A percentile compares a stretch with the other conserved stretches of the same genome.
phyloP scores from a whole-genome alignment of 768 basidiomycete species.

The Lentinula sp. region DNA sequence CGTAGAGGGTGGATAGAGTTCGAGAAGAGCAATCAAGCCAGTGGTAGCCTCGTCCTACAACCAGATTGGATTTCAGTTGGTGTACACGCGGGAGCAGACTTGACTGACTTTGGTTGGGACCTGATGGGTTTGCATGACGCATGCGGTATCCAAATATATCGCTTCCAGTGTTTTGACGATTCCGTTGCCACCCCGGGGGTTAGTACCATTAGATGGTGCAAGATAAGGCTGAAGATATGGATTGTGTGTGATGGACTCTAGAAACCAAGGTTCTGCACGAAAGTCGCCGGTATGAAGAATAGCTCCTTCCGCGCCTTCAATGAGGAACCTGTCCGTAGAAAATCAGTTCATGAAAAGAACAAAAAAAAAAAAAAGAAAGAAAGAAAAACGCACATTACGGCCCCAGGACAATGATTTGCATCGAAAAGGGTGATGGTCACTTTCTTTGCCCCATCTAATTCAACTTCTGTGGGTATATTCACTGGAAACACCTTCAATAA shows the following conservation, averaged over 20 bases:
- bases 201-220: slow-evolving; percentile 19
- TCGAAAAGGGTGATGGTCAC: slow-evolving; percentile 79
- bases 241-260: slow-evolving; percentile 62
- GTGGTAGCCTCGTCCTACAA: slow-evolving; percentile 56
- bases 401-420: slow-evolving; percentile 94
- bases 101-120: slow-evolving; percentile 47
- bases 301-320: slow-evolving; percentile 63
- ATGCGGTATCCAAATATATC: slow-evolving; percentile 82
- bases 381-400: slow-evolving; percentile 65
- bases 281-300: slow-evolving; percentile 94
- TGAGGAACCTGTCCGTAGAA: slow-evolving; percentile 61
- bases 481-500: slow-evolving; percentile 58
- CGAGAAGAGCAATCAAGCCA: slow-evolving; percentile 67
- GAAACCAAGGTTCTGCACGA: slow-evolving; percentile 78
- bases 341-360: not conserved
- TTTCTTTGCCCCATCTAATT: slow-evolving; percentile 46
- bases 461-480: slow-evolving; percentile 57
- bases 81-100: not conserved
- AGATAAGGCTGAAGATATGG: slow-evolving; percentile 72
- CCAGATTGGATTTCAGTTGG: not conserved
- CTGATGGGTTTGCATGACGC: slow-evolving; percentile 42
- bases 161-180: slow-evolving; percentile 52
- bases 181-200: not conserved
- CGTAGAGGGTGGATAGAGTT: slow-evolving; percentile 54
- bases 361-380: not conserved